Base-by-base conservation (phyloP, 768 basidiomycete species). In the Panaeolus cyanescens region DNA sequence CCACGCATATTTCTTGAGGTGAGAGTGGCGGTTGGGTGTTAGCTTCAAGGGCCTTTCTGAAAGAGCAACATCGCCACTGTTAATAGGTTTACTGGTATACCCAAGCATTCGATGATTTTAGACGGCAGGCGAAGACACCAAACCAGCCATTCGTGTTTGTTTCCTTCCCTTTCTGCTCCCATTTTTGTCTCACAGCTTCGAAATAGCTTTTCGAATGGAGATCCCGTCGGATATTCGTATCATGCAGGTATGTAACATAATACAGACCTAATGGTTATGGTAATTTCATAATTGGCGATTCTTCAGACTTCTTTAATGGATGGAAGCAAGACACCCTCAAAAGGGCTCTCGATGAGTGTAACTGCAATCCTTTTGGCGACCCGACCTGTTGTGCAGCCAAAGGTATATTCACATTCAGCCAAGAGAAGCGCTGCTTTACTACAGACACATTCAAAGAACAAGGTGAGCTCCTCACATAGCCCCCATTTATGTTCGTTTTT, bases 201-300 rank as follows among this genome's bases (percentile, higher is more conserved):
- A n/a, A n/a, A n/a, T n/a, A 79, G 79, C 3, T 77, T 72, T 61
- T 68, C 85, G 13, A 76, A 82, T 64, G 86, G 86, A n/a, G 86
- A 88, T 65, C 78, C 79, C 3, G 83, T 81, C 20, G 85, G 84
- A 2, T 83, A 81, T 64, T 83, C 84, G 61, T 78, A 81, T 59
- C 81, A 82, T 59, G 66, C 66, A 17, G 67, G 67, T 61, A 12
- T 32, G 39, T 56, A n/a, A n/a, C n/a, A 59, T 13, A 62, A 36
- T 25, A 1, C 25, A 53, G 20, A 13, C 9, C 17, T 36, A 32
- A n/a, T 28, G 13, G 31, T 10, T 22, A 10, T 25, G 30, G 36
- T n/a, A 19, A 34, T 13, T 13, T 32, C 28, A 10, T 2, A 4
- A 59, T 28, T 50, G 7, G 20, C 8, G 54, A 79, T 77, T 80